Evolutionary conservation across 805 yeast species (phyloP), one percentile per base, ranked within the genome.

Genomic region (Lipomyces orientalis): DNA sequence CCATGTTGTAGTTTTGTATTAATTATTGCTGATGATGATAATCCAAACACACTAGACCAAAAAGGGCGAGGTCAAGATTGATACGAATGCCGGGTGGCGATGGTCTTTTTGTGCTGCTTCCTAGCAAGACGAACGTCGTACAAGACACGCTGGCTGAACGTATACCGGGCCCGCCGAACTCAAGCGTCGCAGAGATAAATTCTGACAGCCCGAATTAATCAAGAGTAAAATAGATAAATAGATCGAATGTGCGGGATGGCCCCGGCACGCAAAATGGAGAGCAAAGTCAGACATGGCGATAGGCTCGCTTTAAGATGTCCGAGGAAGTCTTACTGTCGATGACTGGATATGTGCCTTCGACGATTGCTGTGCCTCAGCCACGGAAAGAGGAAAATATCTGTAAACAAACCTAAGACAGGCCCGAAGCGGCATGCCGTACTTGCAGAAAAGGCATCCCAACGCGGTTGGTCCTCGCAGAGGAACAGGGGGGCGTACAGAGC

Each of bases 371-470:
- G 22, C n/a, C 49, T 43, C 49, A 43, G 49, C 49, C 49, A 43
- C 49, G 49, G 49, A 9, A 43, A 16, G 4, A 19, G 49, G n/a
- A 43, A 43, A n/a, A 19, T 37, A 43, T 43, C 2, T 19, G 49
- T 43, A 43, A 43, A 43, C 49, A 43, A 43, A 43, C 16, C 49
- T 43, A 43, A 43, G 49, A 43, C 49, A 43, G n/a, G 49, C 49
- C 16, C n/a, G 49, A 43, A 19, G 10, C 49, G 16, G 22, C n/a
- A 43, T 16, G 22, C 4, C 7, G 49, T 43, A 43, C 8, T 12
- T 16, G n/a, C 25, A 43, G 22, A 43, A 25, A 25, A 43, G 2
- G 19, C 49, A 43, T n/a, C 16, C n/a, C 29, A 25, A 16, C 22
- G 6, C 9, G 49, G 49, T 9, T 8, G 25, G 19, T 43, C 25